phyloP scores from a whole-genome alignment of 768 basidiomycete genomes.

The Cystobasidium tubakii region DNA sequence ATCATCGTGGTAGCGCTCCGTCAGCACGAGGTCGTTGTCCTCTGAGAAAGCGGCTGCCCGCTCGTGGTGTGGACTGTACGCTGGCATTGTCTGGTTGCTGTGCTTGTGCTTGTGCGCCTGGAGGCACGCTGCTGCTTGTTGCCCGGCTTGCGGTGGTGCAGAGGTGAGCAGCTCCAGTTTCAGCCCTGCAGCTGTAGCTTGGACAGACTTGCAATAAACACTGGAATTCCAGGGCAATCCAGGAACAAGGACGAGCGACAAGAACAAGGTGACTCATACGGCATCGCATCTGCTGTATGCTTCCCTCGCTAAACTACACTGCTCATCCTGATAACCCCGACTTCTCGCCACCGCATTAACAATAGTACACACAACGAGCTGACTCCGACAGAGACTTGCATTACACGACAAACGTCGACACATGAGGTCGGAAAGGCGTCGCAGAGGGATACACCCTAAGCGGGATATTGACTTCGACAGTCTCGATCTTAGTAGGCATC shows the following conservation, averaged over 20 bases:
- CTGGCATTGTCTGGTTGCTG: background rate
- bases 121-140: no score
- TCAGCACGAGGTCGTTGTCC: slow-evolving; percentile 8
- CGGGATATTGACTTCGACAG: slow-evolving; percentile 89
- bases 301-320: no score
- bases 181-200: background rate
- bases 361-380: no score
- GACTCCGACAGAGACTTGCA: background rate
- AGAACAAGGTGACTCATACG: no score
- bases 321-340: no score
- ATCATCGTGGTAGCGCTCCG: background rate
- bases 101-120: no score
- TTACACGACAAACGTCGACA: slow-evolving; percentile 24
- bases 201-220: no score
- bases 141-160: no score
- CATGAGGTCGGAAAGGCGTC: slow-evolving; percentile 59
- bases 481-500: slow-evolving; percentile 61
- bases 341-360: background rate
- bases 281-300: no score
- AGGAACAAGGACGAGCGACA: no score
- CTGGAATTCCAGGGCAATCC: no score
- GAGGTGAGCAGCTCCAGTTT: no score
- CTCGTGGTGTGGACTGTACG: slow-evolving; percentile 2
- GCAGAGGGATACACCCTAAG: slow-evolving; percentile 82
- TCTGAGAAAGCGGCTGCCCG: background rate